phyloP scores from a whole-genome alignment of 2,329 filamentous ascomycete genomes.

The Coniochaeta sp. region DNA sequence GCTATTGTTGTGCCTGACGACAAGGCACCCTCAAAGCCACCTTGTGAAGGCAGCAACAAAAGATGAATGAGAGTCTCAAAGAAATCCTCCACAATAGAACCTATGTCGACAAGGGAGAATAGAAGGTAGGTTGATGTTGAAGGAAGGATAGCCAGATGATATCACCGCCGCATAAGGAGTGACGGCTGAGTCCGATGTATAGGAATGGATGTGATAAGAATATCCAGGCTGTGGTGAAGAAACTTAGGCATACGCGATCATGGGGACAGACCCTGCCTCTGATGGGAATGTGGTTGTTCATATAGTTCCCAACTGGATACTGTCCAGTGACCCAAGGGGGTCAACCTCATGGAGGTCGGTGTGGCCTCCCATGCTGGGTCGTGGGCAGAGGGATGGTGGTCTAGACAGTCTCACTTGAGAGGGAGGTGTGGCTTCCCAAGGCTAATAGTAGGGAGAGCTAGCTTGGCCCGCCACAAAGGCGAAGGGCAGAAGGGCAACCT shows the following conservation, averaged over 20 bases:
- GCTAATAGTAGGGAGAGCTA: neutral
- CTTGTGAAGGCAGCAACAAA: neutral
- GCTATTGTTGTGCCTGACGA: neutral
- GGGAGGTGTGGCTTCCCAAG: neutral
- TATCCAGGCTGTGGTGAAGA: neutral
- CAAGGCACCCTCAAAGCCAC: neutral
- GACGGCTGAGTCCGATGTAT: constrained; percentile 2
- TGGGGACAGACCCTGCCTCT: neutral
- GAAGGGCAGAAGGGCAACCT: no score
- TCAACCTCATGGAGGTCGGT: neutral
- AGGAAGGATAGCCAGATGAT: neutral
- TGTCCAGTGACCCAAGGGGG: neutral
- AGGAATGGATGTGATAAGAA: neutral
- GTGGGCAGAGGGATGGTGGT: neutral
- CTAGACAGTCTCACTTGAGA: neutral
- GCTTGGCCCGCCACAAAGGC: neutral
- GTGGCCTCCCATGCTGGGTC: neutral
- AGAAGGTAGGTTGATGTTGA: neutral
- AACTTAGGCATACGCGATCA: neutral
- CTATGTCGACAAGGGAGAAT: neutral
- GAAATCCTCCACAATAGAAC: constrained; percentile 1
- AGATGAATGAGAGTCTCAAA: neutral
- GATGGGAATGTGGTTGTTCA: neutral
- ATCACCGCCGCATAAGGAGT: constrained; percentile 4
- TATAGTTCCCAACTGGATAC: neutral